phyloP scores from a whole-genome alignment of 1,284 basidiomycete species.

The Moesziomyces globuligerus region DNA sequence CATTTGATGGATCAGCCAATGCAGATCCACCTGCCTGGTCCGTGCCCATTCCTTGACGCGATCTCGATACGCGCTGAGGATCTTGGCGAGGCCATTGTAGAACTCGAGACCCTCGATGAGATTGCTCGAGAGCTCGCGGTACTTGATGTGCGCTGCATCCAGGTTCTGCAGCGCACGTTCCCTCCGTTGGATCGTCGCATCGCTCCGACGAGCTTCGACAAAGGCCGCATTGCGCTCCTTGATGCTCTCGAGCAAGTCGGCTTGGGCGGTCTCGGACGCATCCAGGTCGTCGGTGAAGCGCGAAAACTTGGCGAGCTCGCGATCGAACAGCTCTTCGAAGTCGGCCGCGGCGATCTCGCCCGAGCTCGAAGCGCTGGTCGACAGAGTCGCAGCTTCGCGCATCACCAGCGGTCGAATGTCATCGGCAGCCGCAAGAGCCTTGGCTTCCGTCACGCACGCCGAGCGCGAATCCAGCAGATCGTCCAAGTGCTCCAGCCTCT shows the following conservation, averaged over 20 bases:
- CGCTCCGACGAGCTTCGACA: constrained; percentile 80
- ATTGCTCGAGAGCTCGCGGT: constrained; percentile 84
- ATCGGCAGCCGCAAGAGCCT: constrained; percentile 76
- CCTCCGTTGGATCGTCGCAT: constrained; percentile 81
- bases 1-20: constrained; percentile 33
- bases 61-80: constrained; percentile 47
- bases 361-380: constrained; percentile 60
- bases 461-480: constrained; percentile 72
- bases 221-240: constrained; percentile 82
- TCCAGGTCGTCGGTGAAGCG: constrained; percentile 76
- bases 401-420: constrained; percentile 80
- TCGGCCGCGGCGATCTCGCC: constrained; percentile 71
- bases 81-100: constrained; percentile 54
- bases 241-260: constrained; percentile 75
- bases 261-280: constrained; percentile 75
- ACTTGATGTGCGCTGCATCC: constrained; percentile 87
- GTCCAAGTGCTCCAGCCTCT: constrained; percentile 82
- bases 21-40: constrained; percentile 46
- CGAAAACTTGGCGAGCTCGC: constrained; percentile 83
- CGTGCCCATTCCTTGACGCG: constrained; percentile 47
- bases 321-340: constrained; percentile 80
- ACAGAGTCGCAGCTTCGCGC: constrained; percentile 73
- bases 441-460: constrained; percentile 76
- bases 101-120: constrained; percentile 83
- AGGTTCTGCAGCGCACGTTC: constrained; percentile 86